A percentile compares a stretch with the other conserved stretches of the same genome.
These are phyloP conservation scores for Prunella vulgaris DNA, from an alignment of 257 asterid species.

Conservation along the genomic window DNA sequence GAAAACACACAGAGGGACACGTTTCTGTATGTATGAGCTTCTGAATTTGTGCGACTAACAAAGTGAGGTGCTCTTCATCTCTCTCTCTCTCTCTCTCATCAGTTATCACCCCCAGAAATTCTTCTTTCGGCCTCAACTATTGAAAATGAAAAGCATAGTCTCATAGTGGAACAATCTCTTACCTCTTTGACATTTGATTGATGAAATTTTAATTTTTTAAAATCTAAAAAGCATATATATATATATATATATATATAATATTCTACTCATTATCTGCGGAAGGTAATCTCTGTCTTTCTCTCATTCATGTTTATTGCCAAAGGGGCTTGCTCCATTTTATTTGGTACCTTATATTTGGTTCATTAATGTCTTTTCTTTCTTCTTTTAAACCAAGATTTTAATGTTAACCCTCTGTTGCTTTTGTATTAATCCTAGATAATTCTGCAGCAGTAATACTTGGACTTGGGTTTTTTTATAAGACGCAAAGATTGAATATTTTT, in stretches of 20 bases:
- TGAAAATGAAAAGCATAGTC: neutral
- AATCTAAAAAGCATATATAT: neutral
- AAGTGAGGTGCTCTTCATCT: neutral
- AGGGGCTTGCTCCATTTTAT: neutral
- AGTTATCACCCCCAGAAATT: too few species aligned
- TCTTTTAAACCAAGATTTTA: neutral
- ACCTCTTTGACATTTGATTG: neutral
- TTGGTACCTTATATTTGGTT: neutral
- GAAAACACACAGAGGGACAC: neutral
- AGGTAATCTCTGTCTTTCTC: neutral
- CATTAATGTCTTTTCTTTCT: neutral
- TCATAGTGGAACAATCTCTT: neutral
- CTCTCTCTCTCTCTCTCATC: neutral
- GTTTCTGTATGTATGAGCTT: neutral
- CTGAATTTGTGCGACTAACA: neutral
- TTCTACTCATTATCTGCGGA: neutral
- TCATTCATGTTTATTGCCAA: neutral
- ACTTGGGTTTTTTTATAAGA: neutral
- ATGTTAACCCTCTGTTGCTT: neutral
- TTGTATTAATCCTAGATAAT: neutral
- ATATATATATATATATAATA: too few species aligned
- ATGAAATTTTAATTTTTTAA: neutral
- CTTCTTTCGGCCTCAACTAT: neutral
- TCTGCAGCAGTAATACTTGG: neutral
- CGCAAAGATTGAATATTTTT: slow-evolving; percentile 16